Evolutionary conservation across 192 early-diverging fungal genomes (phyloP).

Genomic region (Backusella morwellensis): DNA sequence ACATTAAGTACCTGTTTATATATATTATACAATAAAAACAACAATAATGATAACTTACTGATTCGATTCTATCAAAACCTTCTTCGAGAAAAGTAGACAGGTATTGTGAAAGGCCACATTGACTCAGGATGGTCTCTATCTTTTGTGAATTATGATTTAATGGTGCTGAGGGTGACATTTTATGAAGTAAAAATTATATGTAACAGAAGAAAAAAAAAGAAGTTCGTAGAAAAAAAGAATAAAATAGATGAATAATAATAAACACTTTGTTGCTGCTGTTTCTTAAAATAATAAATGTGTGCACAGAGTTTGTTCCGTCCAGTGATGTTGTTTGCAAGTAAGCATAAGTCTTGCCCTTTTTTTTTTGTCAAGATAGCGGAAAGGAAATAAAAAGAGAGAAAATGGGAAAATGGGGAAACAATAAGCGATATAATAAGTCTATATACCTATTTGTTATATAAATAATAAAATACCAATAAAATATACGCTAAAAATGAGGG

Average conservation of each 20-base stretch:
- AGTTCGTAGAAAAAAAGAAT: neutral
- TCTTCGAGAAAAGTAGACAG: slow-evolving; percentile 34
- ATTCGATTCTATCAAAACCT: slow-evolving; percentile 42
- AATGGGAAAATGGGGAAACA: neutral
- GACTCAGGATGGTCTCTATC: slow-evolving; percentile 14
- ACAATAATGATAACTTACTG: slow-evolving; percentile 19
- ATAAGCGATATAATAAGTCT: neutral
- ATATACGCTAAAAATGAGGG: neutral
- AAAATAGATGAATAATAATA: neutral
- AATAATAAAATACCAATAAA: neutral
- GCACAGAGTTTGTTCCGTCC: neutral
- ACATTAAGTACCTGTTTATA: neutral
- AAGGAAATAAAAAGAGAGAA: neutral
- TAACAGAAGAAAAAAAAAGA: slow-evolving; percentile 5
- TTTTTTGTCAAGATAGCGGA: neutral
- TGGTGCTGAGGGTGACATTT: neutral
- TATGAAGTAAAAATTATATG: neutral
- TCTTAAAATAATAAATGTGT: neutral
- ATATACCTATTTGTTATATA: neutral
- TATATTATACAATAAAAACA: neutral
- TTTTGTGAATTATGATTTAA: neutral
- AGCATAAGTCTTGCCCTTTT: neutral
- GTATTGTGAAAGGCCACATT: slow-evolving; percentile 36
- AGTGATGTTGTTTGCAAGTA: neutral
- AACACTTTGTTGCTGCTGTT: neutral